Conservation (phyloP, 2,329 filamentous ascomycete genomes). For the Colletotrichum lini region DNA sequence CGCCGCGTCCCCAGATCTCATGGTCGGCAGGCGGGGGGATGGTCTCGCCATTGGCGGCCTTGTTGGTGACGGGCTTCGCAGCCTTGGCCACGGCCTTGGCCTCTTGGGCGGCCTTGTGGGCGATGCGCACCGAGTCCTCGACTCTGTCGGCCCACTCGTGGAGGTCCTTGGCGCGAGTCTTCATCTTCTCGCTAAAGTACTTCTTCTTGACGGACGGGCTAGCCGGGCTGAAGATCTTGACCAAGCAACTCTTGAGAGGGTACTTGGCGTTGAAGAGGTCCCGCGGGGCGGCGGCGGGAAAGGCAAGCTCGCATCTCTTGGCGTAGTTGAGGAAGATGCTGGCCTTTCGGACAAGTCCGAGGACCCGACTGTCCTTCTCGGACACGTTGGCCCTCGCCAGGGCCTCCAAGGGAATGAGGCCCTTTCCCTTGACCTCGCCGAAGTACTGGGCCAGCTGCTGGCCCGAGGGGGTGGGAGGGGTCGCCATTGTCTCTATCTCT, state of each 20-base stretch:
- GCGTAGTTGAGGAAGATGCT: constrained; percentile 5
- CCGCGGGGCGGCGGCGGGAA: background rate
- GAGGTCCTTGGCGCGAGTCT: constrained; percentile 8
- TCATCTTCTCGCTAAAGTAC: background rate
- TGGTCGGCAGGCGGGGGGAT: constrained; percentile 39
- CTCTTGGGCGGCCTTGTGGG: background rate
- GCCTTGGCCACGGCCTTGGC: background rate
- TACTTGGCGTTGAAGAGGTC: background rate
- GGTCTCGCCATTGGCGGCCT: background rate
- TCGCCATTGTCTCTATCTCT: background rate
- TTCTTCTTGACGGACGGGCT: background rate
- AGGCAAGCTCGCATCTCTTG: background rate
- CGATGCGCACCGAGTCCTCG: background rate
- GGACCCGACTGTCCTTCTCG: background rate
- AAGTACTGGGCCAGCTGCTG: background rate
- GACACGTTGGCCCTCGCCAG: background rate
- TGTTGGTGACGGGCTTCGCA: background rate
- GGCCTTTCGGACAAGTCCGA: background rate
- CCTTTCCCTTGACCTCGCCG: background rate
- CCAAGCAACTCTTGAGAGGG: background rate
- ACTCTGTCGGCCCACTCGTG: background rate
- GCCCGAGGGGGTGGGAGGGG: background rate
- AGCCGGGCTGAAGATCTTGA: constrained; percentile 1
- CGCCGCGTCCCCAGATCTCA: constrained; percentile 48
- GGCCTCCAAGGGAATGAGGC: background rate